These are phyloP conservation scores for Phaeosphaeriaceae sp. DNA, from an alignment of 2,329 filamentous ascomycete genomes.

Conservation along the genomic window DNA sequence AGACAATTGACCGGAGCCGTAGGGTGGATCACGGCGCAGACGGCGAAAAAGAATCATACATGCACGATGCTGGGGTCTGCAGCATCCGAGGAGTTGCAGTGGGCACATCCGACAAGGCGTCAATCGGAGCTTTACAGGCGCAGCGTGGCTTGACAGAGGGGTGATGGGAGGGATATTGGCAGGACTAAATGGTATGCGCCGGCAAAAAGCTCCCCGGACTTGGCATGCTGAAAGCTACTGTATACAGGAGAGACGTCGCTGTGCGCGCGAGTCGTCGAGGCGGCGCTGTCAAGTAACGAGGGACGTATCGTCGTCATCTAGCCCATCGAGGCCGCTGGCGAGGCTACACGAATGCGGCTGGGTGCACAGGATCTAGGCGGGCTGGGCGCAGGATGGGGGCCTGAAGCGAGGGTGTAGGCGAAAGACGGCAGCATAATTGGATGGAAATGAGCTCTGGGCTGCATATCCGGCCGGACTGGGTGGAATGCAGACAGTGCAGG, in stretches of 20 bases:
- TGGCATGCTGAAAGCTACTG: background rate
- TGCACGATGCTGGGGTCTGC: background rate
- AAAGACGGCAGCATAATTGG: background rate
- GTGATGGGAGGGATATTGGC: background rate
- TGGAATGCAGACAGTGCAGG: background rate
- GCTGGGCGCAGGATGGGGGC: slow-evolving; percentile 10
- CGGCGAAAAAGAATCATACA: slow-evolving; percentile 1
- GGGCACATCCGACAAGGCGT: background rate
- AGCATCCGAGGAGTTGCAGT: background rate
- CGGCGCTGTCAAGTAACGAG: background rate
- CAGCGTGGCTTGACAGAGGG: background rate
- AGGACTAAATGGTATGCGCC: background rate
- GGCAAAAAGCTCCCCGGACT: background rate
- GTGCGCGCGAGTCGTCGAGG: background rate
- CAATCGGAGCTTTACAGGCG: background rate
- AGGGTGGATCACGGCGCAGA: background rate
- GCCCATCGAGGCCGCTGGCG: background rate
- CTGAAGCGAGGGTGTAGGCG: slow-evolving; percentile 6
- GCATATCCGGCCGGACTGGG: background rate
- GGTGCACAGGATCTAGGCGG: slow-evolving; percentile 1
- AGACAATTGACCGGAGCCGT: background rate
- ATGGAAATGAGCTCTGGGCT: background rate
- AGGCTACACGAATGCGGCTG: slow-evolving; percentile 3
- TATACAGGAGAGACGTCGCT: background rate
- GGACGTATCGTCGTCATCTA: slow-evolving; percentile 1